These are phyloP conservation scores for Nitzschia sp. DNA, from an alignment of 108 stramenopile species.

Conservation along the genomic window DNA sequence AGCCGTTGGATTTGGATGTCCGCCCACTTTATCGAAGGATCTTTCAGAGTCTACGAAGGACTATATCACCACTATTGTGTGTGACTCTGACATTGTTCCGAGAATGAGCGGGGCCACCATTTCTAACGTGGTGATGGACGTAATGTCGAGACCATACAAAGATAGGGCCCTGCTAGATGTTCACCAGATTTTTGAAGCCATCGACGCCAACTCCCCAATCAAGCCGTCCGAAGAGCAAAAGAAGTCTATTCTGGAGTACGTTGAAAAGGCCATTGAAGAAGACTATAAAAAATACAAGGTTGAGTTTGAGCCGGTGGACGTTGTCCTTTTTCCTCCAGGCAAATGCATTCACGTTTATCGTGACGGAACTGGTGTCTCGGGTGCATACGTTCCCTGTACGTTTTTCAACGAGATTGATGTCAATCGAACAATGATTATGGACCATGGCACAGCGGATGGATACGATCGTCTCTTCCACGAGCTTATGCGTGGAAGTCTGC, in stretches of 20 bases:
- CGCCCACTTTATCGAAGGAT: conserved; percentile 57
- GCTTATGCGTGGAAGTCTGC: conserved; percentile 8
- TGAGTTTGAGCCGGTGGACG: conserved; percentile 15
- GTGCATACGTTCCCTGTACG: conserved; percentile 54
- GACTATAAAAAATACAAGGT: conserved; percentile 8
- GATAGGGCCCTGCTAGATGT: conserved; percentile 10
- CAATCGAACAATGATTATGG: conserved; percentile 66
- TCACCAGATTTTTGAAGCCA: conserved; percentile 5
- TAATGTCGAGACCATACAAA: conserved; percentile 26
- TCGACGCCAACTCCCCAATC: conserved; percentile 9
- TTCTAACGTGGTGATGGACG: conserved; percentile 56
- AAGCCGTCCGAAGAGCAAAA: conserved; percentile 10
- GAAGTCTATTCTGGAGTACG: background rate
- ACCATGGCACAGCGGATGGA: conserved; percentile 66
- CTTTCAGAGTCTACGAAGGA: conserved; percentile 65
- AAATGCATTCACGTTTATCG: conserved; percentile 76
- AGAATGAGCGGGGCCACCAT: conserved; percentile 64
- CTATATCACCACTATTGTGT: conserved; percentile 69
- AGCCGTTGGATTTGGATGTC: conserved; percentile 79
- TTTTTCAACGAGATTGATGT: conserved; percentile 74
- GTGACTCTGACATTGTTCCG: conserved; percentile 71
- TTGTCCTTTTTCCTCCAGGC: conserved; percentile 45
- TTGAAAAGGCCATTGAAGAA: conserved; percentile 14
- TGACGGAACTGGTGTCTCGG: conserved; percentile 65
- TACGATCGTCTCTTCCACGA: conserved; percentile 28